Evolutionary conservation across 176 grass and related monocot species (phyloP).

Genomic region (Oryza meyeriana): DNA sequence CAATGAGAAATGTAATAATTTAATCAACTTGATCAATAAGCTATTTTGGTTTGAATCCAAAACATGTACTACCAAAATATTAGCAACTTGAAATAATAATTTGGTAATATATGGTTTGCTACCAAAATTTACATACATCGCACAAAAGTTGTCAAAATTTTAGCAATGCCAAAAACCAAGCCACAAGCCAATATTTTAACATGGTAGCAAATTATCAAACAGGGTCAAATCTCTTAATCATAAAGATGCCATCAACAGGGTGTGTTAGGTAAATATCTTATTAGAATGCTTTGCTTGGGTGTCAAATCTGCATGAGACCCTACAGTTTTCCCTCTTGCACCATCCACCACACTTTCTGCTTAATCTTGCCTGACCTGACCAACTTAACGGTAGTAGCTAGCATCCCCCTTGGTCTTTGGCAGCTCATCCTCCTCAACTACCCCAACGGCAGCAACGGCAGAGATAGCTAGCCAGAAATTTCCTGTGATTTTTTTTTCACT

Average conservation of each 20-base stretch:
- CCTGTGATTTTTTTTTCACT: background rate
- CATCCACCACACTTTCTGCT: background rate
- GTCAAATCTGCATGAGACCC: background rate
- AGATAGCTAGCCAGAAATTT: background rate
- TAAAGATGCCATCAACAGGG: background rate
- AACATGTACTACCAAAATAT: too few relatives aligned
- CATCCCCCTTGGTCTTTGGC: background rate
- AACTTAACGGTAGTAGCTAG: background rate
- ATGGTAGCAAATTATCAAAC: too few relatives aligned
- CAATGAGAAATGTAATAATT: background rate
- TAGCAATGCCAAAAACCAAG: too few relatives aligned
- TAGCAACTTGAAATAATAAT: too few relatives aligned
- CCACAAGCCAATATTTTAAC: too few relatives aligned
- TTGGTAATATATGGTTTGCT: too few relatives aligned
- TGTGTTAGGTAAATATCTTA: background rate
- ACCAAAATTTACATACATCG: too few relatives aligned
- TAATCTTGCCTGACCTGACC: background rate
- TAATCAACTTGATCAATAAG: background rate
- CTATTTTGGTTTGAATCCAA: too few relatives aligned
- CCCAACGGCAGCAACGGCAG: background rate
- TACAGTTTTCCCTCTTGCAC: background rate
- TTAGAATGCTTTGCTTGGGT: background rate
- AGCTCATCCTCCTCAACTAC: conserved; percentile 7
- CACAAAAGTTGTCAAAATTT: too few relatives aligned
- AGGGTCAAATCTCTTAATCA: too few relatives aligned